Percentiles rank a stretch among this genome's conserved stretches.
These are phyloP conservation scores for Marasmius oreades DNA, from an alignment of 1,284 basidiomycete genomes.

Conservation along the genomic window DNA sequence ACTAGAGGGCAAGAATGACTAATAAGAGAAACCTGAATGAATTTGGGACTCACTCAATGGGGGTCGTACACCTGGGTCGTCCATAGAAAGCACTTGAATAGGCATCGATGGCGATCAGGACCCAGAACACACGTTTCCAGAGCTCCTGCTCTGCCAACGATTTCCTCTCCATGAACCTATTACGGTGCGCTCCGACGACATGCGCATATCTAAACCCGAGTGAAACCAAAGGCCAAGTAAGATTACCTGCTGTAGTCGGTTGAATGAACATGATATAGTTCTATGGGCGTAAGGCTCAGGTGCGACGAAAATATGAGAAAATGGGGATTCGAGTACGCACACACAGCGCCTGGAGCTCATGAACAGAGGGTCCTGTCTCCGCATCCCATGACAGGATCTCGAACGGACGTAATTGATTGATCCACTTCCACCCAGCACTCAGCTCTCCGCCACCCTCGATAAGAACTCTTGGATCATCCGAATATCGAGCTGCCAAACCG, in stretches of 20 bases:
- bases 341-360: slow-evolving; percentile 38
- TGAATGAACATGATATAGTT: slow-evolving; percentile 1
- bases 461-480: slow-evolving; percentile 40
- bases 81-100: slow-evolving; percentile 42
- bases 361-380: slow-evolving; percentile 33
- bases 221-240: slow-evolving; percentile 41
- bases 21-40: neutral
- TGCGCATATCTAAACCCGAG: slow-evolving; percentile 40
- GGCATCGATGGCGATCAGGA: slow-evolving; percentile 30
- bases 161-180: neutral
- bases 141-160: slow-evolving; percentile 37
- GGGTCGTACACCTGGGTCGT: slow-evolving; percentile 42
- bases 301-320: too few species aligned
- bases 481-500: slow-evolving; percentile 44
- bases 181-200: slow-evolving; percentile 29
- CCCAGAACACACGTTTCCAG: slow-evolving; percentile 53
- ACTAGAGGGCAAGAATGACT: slow-evolving; percentile 16
- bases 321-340: slow-evolving; percentile 1
- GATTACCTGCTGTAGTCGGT: slow-evolving; percentile 29
- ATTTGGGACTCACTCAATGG: slow-evolving; percentile 10
- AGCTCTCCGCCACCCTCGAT: slow-evolving; percentile 24
- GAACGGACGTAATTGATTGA: slow-evolving; percentile 35
- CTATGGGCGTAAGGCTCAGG: neutral
- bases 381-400: slow-evolving; percentile 30
- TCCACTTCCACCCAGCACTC: slow-evolving; percentile 37